Base-by-base conservation (phyloP, 192 early-diverging fungal species). In the Chytriomyces confervae region DNA sequence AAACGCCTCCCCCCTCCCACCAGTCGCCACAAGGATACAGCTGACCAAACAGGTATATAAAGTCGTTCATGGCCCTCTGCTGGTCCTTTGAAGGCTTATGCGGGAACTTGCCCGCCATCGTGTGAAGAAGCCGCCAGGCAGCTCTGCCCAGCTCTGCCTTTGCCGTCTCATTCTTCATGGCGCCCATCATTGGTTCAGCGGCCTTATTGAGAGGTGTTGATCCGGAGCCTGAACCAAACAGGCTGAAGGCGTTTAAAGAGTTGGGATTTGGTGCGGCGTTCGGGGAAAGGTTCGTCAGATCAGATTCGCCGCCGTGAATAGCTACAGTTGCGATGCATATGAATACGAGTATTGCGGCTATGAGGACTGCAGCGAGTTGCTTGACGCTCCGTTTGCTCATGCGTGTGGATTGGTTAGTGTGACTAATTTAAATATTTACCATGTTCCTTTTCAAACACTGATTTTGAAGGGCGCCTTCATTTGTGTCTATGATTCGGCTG, bases 11-110 rank as follows among this genome's bases (percentile, higher is more conserved):
- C 24, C 24, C 24, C 24, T 0, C 24, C 24, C 0, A 27, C 91
- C 94, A 98, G 86, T 97, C 95, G 53, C 97, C 97, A 77, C 97
- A 98, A 10, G 97, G 97, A 81, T 98, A 98, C 29, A 98, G 81
- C 77, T 93, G 82, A 1, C 92, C 93, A 62, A 97, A 89, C 44
- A 96, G 78, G 70, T 88, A 90, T 69, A 98, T 86, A 80, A 94
- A 98, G 72, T 92, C 91, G 57, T 82, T 87, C 62, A 96, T 81
- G 0, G 95, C 91, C 44, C 86, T 80, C 72, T 92, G 82, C 82
- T 98, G 95, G 50, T 92, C 91, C 20, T 69, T 46, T 0, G 88
- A 91, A 16, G 97, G 97, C 16, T 92, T 83, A 48, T 88, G 72
- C 8, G 97, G 97, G 82, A 92, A 98, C 80, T 95, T 79, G 44